A percentile compares a stretch with the other conserved stretches of the same genome.
Conservation (phyloP, 345 rosid genomes). For the Sonneratia alba region DNA sequence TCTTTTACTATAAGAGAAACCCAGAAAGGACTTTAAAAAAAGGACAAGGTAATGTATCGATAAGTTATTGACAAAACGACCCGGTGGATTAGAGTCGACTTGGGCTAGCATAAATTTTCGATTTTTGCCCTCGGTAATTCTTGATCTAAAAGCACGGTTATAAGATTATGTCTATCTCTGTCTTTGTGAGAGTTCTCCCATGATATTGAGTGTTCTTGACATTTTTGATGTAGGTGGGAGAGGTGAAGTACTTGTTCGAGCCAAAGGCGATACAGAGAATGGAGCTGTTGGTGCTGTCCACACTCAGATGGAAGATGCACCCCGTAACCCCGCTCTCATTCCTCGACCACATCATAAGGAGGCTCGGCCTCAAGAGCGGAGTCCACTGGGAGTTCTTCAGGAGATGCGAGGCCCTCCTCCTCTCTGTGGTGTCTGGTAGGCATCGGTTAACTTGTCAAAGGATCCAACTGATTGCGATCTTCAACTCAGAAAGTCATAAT, state of each 20-base stretch:
- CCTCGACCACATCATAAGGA: constrained; percentile 56
- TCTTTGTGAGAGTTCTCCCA: too few species aligned
- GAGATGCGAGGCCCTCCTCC: constrained; percentile 56
- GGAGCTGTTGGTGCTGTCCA: constrained; percentile 80
- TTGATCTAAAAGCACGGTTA: too few species aligned
- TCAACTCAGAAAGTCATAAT: too few species aligned
- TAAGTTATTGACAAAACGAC: too few species aligned
- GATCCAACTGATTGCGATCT: neutral
- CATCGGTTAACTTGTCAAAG: neutral
- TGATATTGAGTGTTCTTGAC: neutral
- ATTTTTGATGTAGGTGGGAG: constrained; percentile 43
- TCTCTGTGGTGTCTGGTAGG: constrained; percentile 59
- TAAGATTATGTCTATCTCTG: too few species aligned
- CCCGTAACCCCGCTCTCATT: constrained; percentile 81
- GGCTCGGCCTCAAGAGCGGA: constrained; percentile 53
- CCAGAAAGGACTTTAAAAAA: too few species aligned
- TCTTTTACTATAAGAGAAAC: too few species aligned
- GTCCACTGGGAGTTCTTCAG: constrained; percentile 54
- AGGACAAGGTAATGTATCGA: too few species aligned
- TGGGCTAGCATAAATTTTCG: too few species aligned
- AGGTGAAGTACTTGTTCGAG: constrained; percentile 55
- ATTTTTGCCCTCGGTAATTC: too few species aligned
- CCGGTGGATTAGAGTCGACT: too few species aligned
- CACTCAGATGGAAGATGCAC: constrained; percentile 87
- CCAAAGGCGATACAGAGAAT: constrained; percentile 84